Evolutionary conservation across 2,329 filamentous ascomycete species (phyloP), one percentile per base, ranked within the genome.

Genomic region (Exutisphaerella laricina): DNA sequence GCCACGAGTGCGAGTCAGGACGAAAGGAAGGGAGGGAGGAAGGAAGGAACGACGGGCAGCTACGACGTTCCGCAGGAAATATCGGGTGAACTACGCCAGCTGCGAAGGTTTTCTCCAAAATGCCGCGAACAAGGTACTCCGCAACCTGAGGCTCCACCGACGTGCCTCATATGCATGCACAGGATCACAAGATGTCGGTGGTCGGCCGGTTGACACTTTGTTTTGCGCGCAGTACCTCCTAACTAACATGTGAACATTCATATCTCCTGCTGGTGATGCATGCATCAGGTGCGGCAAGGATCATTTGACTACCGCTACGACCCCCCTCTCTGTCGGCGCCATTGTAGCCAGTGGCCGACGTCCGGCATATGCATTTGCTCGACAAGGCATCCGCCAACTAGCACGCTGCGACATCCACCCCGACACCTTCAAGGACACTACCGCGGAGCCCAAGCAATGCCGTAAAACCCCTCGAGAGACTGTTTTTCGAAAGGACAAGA

Each of bases 361-460:
- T 23, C 46, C 48, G 18, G 53, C 50, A 14, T 47, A 48, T 23
- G 53, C 53, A 9, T 42, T 55, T 21, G 53, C 53, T n/a, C 39
- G 16, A 4, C 38, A 53, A 23, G 53, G 50, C 23, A 34, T 51
- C 14, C 31, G 39, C 10, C 41, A 46, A 29, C 44, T 53, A 5
- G 53, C 48, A 18, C 43, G 53, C 5, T 48, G 43, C 29, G 53
- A 53, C 39, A 44, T 55, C 22, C 26, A 34, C 7, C 39, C 53
- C 4, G 34, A 36, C 9, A 26, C 20, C 2, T 38, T 55, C 20
- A 18, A 45, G 32, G 25, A 42, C 13, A 53, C 50, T 9, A 42
- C 14, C 23, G 21, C 14, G 4, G 22, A 51, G 30, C 41, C 51
- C 8, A 46, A 41, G n/a, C 18, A n/a, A n/a, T n/a, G n/a, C n/a